A percentile compares a stretch with the other conserved stretches of the same genome.
Conservation (phyloP, 2,329 filamentous ascomycete species). For the Ophiognomonia clavigignenti-juglandacearum region DNA sequence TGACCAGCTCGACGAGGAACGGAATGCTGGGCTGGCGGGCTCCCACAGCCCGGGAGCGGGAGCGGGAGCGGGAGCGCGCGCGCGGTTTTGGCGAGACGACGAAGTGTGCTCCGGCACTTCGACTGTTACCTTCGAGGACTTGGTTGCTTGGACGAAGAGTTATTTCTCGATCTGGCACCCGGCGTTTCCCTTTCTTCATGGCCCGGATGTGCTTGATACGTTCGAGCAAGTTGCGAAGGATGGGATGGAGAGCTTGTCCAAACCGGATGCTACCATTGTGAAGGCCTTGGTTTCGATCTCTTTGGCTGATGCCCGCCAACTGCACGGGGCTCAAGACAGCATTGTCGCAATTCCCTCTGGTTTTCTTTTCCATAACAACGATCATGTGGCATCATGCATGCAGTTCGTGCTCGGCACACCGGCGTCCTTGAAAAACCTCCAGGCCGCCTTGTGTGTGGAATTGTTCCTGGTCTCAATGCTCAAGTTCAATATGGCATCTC, state of each 20-base stretch:
- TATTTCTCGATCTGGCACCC: conserved; percentile 57
- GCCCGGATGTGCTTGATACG: conserved; percentile 41
- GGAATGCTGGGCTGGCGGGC: neutral
- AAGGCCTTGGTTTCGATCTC: conserved; percentile 48
- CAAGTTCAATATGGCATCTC: conserved; percentile 51
- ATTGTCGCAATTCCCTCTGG: conserved; percentile 31
- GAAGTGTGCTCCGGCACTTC: conserved; percentile 25
- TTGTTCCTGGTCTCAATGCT: conserved; percentile 52
- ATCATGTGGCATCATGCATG: conserved; percentile 44
- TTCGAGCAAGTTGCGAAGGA: conserved; percentile 38
- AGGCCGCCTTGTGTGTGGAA: conserved; percentile 49
- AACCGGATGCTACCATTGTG: conserved; percentile 10
- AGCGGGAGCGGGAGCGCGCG: too few species aligned
- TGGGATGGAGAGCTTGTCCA: conserved; percentile 28
- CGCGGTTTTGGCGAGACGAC: conserved; percentile 29
- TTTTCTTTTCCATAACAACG: conserved; percentile 42
- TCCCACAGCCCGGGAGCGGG: conserved; percentile 19
- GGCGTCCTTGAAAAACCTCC: conserved; percentile 40
- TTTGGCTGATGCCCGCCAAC: conserved; percentile 46
- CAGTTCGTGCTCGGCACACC: conserved; percentile 41
- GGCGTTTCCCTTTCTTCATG: conserved; percentile 51
- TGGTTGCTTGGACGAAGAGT: conserved; percentile 43
- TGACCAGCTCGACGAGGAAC: conserved; percentile 37
- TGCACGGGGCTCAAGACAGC: conserved; percentile 23
- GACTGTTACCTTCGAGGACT: conserved; percentile 38